These are phyloP conservation scores for Acer negundo DNA, from an alignment of 345 rosid genomes.

Conservation along the genomic window DNA sequence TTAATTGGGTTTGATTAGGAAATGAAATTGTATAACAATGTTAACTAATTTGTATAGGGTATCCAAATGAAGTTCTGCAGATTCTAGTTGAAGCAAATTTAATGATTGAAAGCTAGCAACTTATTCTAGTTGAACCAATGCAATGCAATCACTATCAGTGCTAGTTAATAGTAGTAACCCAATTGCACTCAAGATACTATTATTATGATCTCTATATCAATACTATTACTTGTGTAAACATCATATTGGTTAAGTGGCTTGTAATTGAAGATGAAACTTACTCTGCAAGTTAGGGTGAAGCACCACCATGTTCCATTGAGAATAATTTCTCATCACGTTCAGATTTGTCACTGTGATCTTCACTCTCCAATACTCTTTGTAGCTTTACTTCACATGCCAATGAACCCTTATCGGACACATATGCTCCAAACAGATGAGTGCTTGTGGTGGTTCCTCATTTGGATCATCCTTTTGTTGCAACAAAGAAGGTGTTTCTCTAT, in stretches of 20 bases:
- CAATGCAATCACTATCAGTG: too few species aligned
- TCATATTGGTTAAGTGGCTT: slow-evolving; percentile 50
- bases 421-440: slow-evolving; percentile 63
- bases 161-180: too few species aligned
- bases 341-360: slow-evolving; percentile 66
- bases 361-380: slow-evolving; percentile 75
- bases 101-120: too few species aligned
- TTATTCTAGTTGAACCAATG: too few species aligned
- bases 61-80: too few species aligned
- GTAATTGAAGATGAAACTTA: slow-evolving; percentile 76
- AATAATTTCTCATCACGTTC: slow-evolving; percentile 64
- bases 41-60: too few species aligned
- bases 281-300: slow-evolving; percentile 72
- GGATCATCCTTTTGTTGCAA: slow-evolving; percentile 47
- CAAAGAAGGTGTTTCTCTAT: slow-evolving; percentile 39
- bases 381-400: slow-evolving; percentile 91
- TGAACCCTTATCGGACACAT: slow-evolving; percentile 80
- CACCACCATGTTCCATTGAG: slow-evolving; percentile 78
- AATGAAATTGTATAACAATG: too few species aligned
- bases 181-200: too few species aligned
- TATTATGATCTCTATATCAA: too few species aligned
- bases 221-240: slow-evolving; percentile 44
- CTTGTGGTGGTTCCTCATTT: slow-evolving; percentile 31
- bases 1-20: too few species aligned
- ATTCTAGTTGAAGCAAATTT: too few species aligned